A percentile compares a stretch with the other conserved stretches of the same genome.
Conservation (phyloP, 2,329 filamentous ascomycete species). For the Colletotrichum eleusines region DNA sequence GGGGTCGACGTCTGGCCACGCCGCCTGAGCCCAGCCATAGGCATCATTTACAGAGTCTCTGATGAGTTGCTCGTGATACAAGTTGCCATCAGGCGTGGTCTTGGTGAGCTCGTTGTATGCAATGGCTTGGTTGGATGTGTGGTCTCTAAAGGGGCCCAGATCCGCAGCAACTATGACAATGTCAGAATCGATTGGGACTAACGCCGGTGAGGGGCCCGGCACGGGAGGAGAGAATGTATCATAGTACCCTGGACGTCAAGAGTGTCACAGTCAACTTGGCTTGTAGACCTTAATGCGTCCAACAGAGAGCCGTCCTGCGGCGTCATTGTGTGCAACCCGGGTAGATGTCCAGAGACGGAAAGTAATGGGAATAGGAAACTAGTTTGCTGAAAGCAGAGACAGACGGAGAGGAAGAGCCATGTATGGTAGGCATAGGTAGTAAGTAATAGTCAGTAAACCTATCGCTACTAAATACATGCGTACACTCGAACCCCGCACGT, state of each 20-base stretch:
- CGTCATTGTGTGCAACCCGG: not conserved
- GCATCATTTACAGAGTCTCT: constrained; percentile 47
- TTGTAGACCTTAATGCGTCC: constrained; percentile 39
- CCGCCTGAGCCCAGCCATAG: constrained; percentile 34
- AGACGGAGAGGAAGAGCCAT: no score
- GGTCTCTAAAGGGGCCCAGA: constrained; percentile 52
- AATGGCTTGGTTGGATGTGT: constrained; percentile 54
- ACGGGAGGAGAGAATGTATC: not conserved
- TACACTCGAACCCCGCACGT: constrained; percentile 22
- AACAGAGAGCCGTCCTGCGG: constrained; percentile 23
- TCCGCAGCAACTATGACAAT: constrained; percentile 46
- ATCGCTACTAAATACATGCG: not conserved
- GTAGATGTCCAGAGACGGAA: not conserved
- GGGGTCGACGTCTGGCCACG: constrained; percentile 45
- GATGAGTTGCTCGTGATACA: constrained; percentile 49
- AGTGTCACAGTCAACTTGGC: constrained; percentile 53
- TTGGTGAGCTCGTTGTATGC: constrained; percentile 50
- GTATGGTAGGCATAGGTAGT: no score
- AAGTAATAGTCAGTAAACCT: no score
- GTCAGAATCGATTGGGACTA: constrained; percentile 26
- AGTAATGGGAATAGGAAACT: not conserved
- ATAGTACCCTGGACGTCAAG: constrained; percentile 50
- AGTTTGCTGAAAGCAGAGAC: not conserved
- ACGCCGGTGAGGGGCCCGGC: no score
- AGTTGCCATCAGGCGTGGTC: constrained; percentile 41